A percentile compares a stretch with the other conserved stretches of the same genome.
Conservation (phyloP, 208 protist species). For the Phytomonas sp. region DNA sequence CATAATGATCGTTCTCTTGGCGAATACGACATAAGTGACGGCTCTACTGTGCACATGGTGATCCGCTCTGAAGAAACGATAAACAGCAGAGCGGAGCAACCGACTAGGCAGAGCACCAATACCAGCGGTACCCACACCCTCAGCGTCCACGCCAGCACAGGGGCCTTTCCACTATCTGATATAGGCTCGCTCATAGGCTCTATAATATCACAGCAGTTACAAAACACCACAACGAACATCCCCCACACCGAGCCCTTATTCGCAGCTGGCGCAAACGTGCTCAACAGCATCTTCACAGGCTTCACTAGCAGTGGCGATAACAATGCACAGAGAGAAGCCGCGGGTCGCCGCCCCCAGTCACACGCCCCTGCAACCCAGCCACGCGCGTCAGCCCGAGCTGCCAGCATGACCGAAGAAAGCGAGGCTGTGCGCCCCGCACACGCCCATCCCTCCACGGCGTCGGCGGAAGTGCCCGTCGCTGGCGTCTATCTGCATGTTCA, state of each 20-base stretch:
- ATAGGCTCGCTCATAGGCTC: background rate
- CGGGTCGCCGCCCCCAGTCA: background rate
- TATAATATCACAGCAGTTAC: background rate
- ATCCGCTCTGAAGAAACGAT: conserved; percentile 12
- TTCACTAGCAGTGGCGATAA: background rate
- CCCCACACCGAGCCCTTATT: background rate
- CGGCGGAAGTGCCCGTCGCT: conserved; percentile 7
- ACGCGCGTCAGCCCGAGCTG: background rate
- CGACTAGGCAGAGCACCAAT: conserved; percentile 13
- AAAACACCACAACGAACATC: background rate
- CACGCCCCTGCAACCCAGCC: background rate
- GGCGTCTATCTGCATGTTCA: conserved; percentile 73
- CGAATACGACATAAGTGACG: conserved; percentile 27
- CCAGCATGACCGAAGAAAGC: background rate
- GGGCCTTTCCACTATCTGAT: background rate
- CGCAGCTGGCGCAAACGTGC: background rate
- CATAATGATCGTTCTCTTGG: conserved; percentile 17
- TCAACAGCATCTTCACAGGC: background rate
- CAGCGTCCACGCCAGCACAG: background rate
- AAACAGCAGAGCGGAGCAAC: background rate
- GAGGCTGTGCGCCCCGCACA: background rate
- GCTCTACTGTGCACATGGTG: conserved; percentile 35
- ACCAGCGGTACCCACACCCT: background rate
- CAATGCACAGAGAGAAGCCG: background rate
- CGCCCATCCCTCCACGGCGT: conserved; percentile 6